Base-by-base conservation (phyloP, 2,329 filamentous ascomycete genomes). In the Colletotrichum endophyticum region DNA sequence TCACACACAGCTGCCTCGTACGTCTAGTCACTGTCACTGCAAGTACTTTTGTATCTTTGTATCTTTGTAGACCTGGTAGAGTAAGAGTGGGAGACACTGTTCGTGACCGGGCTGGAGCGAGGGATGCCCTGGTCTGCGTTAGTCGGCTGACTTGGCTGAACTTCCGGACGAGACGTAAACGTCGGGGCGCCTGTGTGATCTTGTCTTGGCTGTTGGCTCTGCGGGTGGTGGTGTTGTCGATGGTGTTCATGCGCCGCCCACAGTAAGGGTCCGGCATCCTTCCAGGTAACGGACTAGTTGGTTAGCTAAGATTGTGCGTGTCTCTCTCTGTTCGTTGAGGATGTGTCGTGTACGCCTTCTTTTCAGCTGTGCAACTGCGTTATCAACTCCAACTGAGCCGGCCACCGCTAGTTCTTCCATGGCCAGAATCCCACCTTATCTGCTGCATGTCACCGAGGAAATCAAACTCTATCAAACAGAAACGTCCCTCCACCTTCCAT, bases 81-180 rank as follows among this genome's bases (percentile, higher is more conserved):
- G 19, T 49, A 12, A 73, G 15, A 32, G 19, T 53, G n/a, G 44
- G 11, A 53, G n/a, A 22, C 11, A 13, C 11, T 0, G 44, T 53
- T 57, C 8, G 72, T 57, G 66, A 44, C 72, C 36, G 39, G 30
- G 22, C 13, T 32, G 44, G 28, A 30, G 36, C 73, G 69, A 72
- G 69, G 73, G 63, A 73, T 73, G 34, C 28, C 70, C 73, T 64
- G 39, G 70, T 62, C 27, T 68, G 12, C n/a, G 27, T 49, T 32
- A 61, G 73, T 76, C 63, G 70, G 73, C 73, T 76, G 73, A 76
- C 73, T 69, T 76, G 70, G 56, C 73, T 49, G 70, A 69, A 68
- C 63, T 62, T 75, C 69, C 57, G 19, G 57, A 63, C 68, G 57
- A 28, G 32, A 36, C 56, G 56, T 61, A 53, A 19, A 68, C 30